phyloP scores from a whole-genome alignment of 805 yeast genomes.

The Myxozyma neotropica region DNA sequence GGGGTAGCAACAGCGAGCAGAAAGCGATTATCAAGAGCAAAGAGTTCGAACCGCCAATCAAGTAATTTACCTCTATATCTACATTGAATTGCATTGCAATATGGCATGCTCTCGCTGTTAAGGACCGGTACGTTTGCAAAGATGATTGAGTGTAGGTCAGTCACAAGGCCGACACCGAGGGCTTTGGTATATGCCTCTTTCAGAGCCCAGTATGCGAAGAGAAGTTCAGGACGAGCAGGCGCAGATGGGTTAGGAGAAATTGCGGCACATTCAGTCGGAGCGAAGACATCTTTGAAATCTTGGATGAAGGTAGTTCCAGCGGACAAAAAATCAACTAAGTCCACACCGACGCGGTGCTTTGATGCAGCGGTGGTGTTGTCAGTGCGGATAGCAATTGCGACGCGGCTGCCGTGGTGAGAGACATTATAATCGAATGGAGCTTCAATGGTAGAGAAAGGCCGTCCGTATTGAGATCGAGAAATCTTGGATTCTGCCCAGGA shows the following conservation, averaged over 20 bases:
- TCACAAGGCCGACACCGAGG: constrained; percentile 61
- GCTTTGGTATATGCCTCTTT: constrained; percentile 76
- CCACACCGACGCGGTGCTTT: constrained; percentile 20
- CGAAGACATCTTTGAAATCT: constrained; percentile 29
- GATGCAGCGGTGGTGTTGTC: not conserved
- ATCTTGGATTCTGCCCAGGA: constrained; percentile 12
- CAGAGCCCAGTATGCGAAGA: constrained; percentile 66
- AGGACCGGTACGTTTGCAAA: constrained; percentile 36
- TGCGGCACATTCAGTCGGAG: constrained; percentile 14
- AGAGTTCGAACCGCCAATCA: constrained; percentile 28
- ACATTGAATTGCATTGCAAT: constrained; percentile 6
- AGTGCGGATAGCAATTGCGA: constrained; percentile 21
- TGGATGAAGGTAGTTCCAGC: constrained; percentile 11
- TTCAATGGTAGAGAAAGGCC: constrained; percentile 10
- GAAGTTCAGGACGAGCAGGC: not conserved
- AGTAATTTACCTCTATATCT: not conserved
- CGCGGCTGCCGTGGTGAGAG: constrained; percentile 28
- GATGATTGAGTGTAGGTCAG: constrained; percentile 39
- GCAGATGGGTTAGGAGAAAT: not conserved
- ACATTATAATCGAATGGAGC: constrained; percentile 27
- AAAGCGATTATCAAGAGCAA: constrained; percentile 1
- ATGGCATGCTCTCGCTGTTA: not conserved
- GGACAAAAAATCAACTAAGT: constrained; percentile 18
- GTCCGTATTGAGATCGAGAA: constrained; percentile 10
- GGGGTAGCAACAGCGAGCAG: constrained; percentile 29